These are phyloP conservation scores for Eimeria falciformis DNA, from an alignment of 169 alveolate genomes.

Conservation along the genomic window DNA sequence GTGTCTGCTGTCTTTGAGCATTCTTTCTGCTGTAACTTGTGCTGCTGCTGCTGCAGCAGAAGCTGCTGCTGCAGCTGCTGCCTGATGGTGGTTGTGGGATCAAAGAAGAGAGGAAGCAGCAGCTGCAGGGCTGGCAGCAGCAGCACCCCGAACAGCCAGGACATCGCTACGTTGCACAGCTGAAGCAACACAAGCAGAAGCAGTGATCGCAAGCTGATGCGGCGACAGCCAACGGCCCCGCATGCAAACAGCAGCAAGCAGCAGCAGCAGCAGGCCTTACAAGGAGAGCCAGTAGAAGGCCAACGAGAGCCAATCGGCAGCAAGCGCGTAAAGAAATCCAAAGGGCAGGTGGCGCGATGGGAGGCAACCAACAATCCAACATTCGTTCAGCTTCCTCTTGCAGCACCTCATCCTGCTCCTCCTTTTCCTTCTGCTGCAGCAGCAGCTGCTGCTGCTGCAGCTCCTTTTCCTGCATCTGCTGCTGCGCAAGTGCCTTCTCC, in stretches of 20 bases:
- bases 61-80: conserved; percentile 3
- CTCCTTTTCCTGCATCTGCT: neutral
- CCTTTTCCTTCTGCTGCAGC: neutral
- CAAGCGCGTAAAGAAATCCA: neutral
- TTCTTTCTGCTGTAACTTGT: neutral
- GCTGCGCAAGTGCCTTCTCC: neutral
- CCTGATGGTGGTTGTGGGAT: neutral
- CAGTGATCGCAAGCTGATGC: neutral
- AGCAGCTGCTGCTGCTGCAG: conserved; percentile 11
- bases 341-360: neutral
- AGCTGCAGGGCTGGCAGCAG: conserved; percentile 26
- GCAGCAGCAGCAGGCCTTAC: conserved; percentile 23
- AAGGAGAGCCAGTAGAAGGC: neutral
- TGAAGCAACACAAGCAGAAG: neutral
- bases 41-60: conserved; percentile 1
- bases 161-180: neutral
- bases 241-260: neutral
- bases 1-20: neutral
- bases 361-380: neutral
- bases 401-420: neutral
- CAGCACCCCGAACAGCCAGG: conserved; percentile 31
- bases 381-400: neutral
- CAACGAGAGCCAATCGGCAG: neutral
- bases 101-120: neutral
- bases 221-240: neutral